A percentile compares a stretch with the other conserved stretches of the same genome.
phyloP scores from a whole-genome alignment of 179 eudicot genomes.

The Spinacia oleracea region DNA sequence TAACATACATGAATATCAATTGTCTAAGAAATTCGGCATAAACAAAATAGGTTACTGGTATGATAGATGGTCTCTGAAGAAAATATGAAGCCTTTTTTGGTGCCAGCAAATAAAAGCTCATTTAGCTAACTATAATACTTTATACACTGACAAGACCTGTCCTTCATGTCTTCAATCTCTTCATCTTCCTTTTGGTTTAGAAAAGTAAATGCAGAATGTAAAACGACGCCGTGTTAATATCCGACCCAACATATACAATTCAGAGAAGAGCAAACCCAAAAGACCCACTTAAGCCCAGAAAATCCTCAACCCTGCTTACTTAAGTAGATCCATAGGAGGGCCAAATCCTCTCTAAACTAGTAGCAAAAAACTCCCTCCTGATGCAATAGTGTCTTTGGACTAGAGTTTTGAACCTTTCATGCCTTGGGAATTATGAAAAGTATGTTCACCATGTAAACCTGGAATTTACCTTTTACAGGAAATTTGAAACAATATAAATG shows the following conservation, averaged over 20 bases:
- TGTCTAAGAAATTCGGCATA: neutral
- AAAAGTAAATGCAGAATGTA: conserved; percentile 10
- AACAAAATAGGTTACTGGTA: neutral
- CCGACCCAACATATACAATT: neutral
- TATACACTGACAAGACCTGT: neutral
- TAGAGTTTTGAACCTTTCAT: neutral
- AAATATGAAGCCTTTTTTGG: conserved; percentile 1
- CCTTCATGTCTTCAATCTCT: neutral
- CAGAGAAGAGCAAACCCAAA: neutral
- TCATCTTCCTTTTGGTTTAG: neutral
- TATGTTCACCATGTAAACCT: neutral
- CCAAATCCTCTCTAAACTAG: neutral
- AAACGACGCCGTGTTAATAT: neutral
- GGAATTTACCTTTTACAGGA: neutral
- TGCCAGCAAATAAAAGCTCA: neutral
- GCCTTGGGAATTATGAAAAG: neutral
- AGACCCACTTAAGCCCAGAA: neutral
- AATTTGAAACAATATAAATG: neutral
- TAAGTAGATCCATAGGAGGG: neutral
- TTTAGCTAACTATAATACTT: neutral
- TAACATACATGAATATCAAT: neutral
- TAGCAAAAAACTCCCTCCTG: neutral
- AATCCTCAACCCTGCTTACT: neutral
- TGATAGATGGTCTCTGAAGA: neutral
- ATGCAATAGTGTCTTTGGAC: neutral